Percentiles rank a stretch among this genome's conserved stretches.
Conservation (phyloP, 768 basidiomycete genomes). For the Phaeotremella fagi region DNA sequence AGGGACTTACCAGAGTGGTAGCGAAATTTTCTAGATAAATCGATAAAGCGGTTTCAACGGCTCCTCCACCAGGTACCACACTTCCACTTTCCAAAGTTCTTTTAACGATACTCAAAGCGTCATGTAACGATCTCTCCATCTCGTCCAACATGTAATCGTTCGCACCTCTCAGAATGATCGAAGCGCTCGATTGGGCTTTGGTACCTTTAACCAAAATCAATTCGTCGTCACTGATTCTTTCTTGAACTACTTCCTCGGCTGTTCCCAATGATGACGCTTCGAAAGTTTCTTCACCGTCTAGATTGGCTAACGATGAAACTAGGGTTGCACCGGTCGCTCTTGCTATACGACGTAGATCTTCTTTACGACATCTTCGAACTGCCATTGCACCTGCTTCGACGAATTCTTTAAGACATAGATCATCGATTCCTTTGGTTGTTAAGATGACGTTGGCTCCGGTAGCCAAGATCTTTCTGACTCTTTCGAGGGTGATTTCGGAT, state of each 20-base stretch:
- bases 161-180: constrained; percentile 89
- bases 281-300: constrained; percentile 97
- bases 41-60: constrained; percentile 92
- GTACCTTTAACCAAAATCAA: constrained; percentile 96
- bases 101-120: constrained; percentile 91
- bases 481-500: constrained; percentile 89
- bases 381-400: constrained; percentile 99
- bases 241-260: constrained; percentile 94
- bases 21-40: constrained; percentile 99
- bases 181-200: constrained; percentile 87
- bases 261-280: constrained; percentile 83
- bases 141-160: constrained; percentile 99
- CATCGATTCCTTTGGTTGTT: constrained; percentile 98
- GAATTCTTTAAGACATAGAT: constrained; percentile 95
- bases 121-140: constrained; percentile 96
- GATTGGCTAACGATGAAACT: constrained; percentile 84
- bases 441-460: constrained; percentile 94
- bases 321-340: constrained; percentile 94
- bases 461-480: constrained; percentile 90
- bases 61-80: constrained; percentile 95
- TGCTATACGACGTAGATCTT: constrained; percentile 93
- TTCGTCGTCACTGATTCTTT: constrained; percentile 97
- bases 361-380: constrained; percentile 93
- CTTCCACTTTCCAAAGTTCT: constrained; percentile 91
- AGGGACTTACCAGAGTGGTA: constrained; percentile 73